phyloP scores from a whole-genome alignment of 306 rosid species.

The Senna siamea region DNA sequence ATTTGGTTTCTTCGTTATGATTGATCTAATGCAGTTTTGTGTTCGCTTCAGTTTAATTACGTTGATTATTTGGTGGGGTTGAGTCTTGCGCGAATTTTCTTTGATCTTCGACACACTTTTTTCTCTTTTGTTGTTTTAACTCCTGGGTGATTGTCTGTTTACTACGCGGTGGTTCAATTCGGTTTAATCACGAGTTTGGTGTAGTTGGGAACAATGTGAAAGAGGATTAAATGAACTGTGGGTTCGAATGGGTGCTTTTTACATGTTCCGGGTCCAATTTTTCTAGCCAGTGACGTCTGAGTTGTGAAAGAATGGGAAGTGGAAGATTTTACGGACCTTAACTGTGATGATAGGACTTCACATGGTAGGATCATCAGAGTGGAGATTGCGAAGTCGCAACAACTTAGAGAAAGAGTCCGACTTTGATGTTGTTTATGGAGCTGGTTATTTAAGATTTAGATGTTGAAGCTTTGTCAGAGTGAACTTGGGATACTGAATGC shows the following conservation, averaged over 20 bases:
- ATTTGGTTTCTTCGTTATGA: not conserved
- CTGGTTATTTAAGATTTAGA: not conserved
- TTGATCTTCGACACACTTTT: not conserved
- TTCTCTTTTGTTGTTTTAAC: not conserved
- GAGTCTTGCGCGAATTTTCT: not conserved
- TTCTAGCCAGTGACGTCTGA: not conserved
- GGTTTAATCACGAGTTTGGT: slow-evolving; percentile 13
- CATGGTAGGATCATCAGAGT: not conserved
- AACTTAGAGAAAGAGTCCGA: not conserved
- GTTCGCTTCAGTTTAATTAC: not conserved
- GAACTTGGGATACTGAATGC: not conserved
- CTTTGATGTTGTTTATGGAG: not conserved
- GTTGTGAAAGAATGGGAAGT: not conserved
- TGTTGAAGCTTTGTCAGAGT: not conserved
- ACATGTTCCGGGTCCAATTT: not conserved
- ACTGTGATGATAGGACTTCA: not conserved
- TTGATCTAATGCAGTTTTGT: slow-evolving; percentile 34
- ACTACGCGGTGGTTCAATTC: not conserved
- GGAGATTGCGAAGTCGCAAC: not conserved
- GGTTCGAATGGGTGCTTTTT: not conserved
- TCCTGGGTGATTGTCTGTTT: not conserved
- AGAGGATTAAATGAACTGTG: not conserved
- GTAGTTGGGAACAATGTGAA: slow-evolving; percentile 24
- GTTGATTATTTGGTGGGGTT: not conserved
- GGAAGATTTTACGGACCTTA: not conserved